Conservation (phyloP, 352 stramenopile species). For the Pilasporangium apinafurcum region DNA sequence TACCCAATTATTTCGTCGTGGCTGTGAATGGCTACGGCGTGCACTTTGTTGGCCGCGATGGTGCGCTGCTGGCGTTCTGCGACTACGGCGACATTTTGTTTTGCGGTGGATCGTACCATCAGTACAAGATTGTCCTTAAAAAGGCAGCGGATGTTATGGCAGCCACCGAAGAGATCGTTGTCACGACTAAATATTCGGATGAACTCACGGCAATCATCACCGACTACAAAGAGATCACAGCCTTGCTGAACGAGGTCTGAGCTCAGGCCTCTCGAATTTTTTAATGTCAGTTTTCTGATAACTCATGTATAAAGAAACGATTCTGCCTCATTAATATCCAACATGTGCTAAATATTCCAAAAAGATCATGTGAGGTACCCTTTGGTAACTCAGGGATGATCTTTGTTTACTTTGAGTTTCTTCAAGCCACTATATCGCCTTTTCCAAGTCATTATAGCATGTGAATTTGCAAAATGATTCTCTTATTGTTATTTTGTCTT, state of each 20-base stretch:
- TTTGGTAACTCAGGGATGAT: no score
- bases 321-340: no score
- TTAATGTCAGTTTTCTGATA: background rate
- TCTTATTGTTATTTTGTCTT: no score
- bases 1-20: constrained; percentile 84
- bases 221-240: constrained; percentile 77
- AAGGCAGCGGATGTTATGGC: constrained; percentile 25
- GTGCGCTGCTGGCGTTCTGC: constrained; percentile 54
- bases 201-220: constrained; percentile 53
- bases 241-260: constrained; percentile 51
- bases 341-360: no score
- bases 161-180: constrained; percentile 44
- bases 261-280: background rate
- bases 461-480: no score
- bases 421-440: no score
- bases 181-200: constrained; percentile 66
- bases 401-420: no score
- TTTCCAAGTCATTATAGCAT: no score
- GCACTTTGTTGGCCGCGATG: constrained; percentile 79
- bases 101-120: constrained; percentile 45
- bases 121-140: constrained; percentile 64
- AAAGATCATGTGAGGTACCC: no score
- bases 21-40: constrained; percentile 89
- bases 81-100: constrained; percentile 60
- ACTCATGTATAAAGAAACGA: no score